phyloP scores from a whole-genome alignment of 148 eudicot species.

The Amaranthus cruentus region DNA sequence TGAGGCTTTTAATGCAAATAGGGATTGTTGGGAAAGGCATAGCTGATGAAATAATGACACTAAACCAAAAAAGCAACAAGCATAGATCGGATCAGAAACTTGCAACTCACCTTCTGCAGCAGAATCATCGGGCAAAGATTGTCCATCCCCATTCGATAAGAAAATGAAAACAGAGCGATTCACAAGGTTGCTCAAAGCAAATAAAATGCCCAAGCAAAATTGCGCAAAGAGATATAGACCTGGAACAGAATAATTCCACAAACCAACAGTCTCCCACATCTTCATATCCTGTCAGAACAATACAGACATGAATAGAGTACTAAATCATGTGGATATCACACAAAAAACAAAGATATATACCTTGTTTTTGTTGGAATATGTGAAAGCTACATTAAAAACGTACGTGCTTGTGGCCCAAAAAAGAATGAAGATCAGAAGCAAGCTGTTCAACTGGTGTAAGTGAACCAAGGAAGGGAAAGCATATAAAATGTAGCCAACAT shows the following conservation, averaged over 20 bases:
- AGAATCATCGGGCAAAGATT: slow-evolving; percentile 43
- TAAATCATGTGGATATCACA: not conserved
- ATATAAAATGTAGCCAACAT: slow-evolving; percentile 78
- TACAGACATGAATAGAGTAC: not conserved
- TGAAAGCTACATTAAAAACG: slow-evolving; percentile 81
- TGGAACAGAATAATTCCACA: slow-evolving; percentile 95
- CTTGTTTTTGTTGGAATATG: slow-evolving; percentile 56
- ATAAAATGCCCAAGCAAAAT: slow-evolving; percentile 80
- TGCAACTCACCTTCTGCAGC: slow-evolving; percentile 56
- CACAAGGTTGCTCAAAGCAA: slow-evolving; percentile 94
- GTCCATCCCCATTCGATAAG: slow-evolving; percentile 56
- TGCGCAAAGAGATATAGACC: slow-evolving; percentile 88
- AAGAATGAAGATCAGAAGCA: slow-evolving; percentile 90
- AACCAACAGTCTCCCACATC: slow-evolving; percentile 95
- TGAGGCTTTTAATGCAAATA: no score
- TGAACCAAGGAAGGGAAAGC: slow-evolving; percentile 87
- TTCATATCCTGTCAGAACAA: slow-evolving; percentile 60
- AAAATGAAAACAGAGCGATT: slow-evolving; percentile 83
- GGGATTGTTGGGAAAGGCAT: no score
- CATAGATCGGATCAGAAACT: no score
- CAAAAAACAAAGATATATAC: slow-evolving; percentile 41
- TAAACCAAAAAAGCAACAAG: no score
- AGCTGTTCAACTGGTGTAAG: slow-evolving; percentile 84
- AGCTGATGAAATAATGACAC: not conserved
- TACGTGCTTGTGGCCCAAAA: slow-evolving; percentile 92